Base-by-base conservation (phyloP, 768 basidiomycete genomes). In the Lactarius pseudohatsudake region DNA sequence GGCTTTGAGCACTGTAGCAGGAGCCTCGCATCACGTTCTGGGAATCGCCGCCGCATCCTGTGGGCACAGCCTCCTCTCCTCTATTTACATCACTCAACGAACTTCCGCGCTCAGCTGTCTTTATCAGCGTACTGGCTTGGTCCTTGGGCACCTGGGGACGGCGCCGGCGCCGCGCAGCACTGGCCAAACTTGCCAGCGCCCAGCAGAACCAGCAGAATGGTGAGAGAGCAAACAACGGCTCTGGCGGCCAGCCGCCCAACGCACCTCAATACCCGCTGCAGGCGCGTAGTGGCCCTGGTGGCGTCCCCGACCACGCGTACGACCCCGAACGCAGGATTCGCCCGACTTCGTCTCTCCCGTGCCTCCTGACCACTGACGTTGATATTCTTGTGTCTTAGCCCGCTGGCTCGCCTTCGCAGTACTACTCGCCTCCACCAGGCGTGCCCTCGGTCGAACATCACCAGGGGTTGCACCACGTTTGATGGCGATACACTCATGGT, bases 201-300 rank as follows among this genome's bases (percentile, higher is more conserved):
- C 56, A 43, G 3, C 60, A 66, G 20, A 18, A 16, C 26, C 59
- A 32, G 26, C 47, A 9, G 1, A 55, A 40, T 34, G 34, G 34
- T 10, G 34, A 34, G 34, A 34, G 8, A 6, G 38, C 16, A 5
- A 20, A 4, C 6, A 56, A 22, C 2, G 50, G 47, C 2, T 38
- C 36, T 1, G 36, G 47, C 2, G 22, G 38, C 9, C 34, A 9
- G 34, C 28, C 34, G 0, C 32, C 54, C 9, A 57, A 26, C 4
- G 2, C 4, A 9, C 66, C 62, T 2, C 62, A 59, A 38, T 67
- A 64, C 43, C 66, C 66, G 4, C 66, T 62, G 1, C 61, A 53
- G 26, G 36, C 62, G 1, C 28, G 59, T 53, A 30, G 38, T 28
- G 28, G 22, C 20, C 10, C n/a, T 9, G n/a, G 10, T 18, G 2